phyloP scores from a whole-genome alignment of 2,329 filamentous ascomycete species.

The Claviceps capensis region DNA sequence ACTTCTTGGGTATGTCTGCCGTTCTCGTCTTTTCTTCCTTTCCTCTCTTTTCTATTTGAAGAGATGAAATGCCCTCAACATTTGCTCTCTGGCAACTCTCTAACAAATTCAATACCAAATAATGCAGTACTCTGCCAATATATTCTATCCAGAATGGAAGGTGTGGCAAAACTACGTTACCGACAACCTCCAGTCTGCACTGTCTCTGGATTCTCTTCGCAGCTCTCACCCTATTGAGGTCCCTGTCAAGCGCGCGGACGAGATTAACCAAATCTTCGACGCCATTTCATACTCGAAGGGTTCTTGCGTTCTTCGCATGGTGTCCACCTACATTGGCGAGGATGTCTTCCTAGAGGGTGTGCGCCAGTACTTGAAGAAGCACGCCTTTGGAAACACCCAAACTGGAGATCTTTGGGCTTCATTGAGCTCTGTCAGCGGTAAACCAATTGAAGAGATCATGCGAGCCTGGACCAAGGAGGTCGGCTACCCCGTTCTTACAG shows the following conservation, averaged over 20 bases:
- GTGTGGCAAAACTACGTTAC: slow-evolving; percentile 94
- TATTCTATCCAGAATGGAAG: slow-evolving; percentile 96
- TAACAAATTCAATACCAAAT: not conserved
- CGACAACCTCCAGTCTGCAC: slow-evolving; percentile 77
- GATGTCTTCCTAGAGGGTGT: slow-evolving; percentile 88
- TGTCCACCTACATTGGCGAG: slow-evolving; percentile 88
- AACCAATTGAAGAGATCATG: slow-evolving; percentile 82
- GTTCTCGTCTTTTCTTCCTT: not conserved
- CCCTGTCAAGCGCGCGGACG: slow-evolving; percentile 84
- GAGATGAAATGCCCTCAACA: too few species aligned
- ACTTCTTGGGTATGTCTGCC: slow-evolving; percentile 18
- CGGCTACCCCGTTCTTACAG: slow-evolving; percentile 80
- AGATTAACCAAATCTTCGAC: slow-evolving; percentile 97
- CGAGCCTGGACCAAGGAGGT: slow-evolving; percentile 96
- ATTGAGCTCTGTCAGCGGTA: slow-evolving; percentile 76
- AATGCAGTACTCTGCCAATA: slow-evolving; percentile 65
- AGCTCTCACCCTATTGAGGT: slow-evolving; percentile 97
- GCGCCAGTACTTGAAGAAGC: slow-evolving; percentile 81
- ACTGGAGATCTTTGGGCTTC: slow-evolving; percentile 86
- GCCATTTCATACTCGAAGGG: slow-evolving; percentile 96
- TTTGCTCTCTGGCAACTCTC: not conserved
- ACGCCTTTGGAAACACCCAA: slow-evolving; percentile 90
- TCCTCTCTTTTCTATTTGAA: not conserved
- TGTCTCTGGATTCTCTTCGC: slow-evolving; percentile 77
- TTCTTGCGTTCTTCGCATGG: slow-evolving; percentile 91